Evolutionary conservation across 2,329 filamentous ascomycete genomes (phyloP), one percentile per base, ranked within the genome.

Genomic region (Fusarium drepaniforme): DNA sequence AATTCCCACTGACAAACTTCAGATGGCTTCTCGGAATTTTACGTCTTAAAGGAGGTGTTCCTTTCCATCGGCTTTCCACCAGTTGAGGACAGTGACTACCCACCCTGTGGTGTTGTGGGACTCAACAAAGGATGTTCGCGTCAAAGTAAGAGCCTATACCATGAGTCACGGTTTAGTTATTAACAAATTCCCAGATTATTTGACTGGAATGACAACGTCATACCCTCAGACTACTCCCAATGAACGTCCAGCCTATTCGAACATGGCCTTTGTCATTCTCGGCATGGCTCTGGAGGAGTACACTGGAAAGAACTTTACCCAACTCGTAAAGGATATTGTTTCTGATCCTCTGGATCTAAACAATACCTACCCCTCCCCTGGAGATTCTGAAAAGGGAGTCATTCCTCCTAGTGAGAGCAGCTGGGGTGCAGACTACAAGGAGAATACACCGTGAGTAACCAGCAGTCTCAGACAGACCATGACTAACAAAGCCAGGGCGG

Each of bases 201-300:
- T 85, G 1, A 12, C 77, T 0, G 82, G 80, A 5, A 79, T 85
- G 75, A 76, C 69, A 21, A 68, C 67, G 2, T 74, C 76, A 13
- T 77, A 82, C 38, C 83, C 81, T 0, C 77, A 84, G 21, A 76
- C 78, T 1, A 49, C 80, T 2, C 78, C 79, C 4, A 78, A 80
- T 64, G 77, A 82, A 5, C 78, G 80, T 4, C 84, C 85, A 0
- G 79, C 82, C 0, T 86, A 86, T 70, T 86, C 85, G 6, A 85
- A 83, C 63, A 72, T 85, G 18, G 83, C 83, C 0, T 86, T 84
- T 66, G 79, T 79, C 16, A 58, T 86, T 8, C 78, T 85, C 33
- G 77, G 79, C 6, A 77, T 84, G 58, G 83, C 81, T 1, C 69
- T 86, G 1, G 79, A 83, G 25, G 59, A 77, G 1, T 74, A 68